Evolutionary conservation across 2,329 filamentous ascomycete genomes (phyloP).

Genomic region (Exophiala viscosa): DNA sequence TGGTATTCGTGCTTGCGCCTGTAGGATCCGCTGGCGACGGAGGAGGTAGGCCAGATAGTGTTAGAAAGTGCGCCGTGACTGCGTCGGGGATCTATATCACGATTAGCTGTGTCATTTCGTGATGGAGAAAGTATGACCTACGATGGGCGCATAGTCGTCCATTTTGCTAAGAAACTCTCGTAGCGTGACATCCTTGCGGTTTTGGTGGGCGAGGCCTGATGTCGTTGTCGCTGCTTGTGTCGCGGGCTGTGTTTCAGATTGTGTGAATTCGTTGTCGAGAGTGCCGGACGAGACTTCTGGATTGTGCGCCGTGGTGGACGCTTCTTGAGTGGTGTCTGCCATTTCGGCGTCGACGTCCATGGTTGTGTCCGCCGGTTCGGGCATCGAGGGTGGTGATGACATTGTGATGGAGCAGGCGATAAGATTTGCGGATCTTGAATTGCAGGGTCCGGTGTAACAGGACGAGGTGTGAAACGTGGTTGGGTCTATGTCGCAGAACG

Average conservation of each 20-base stretch:
- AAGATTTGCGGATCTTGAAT: no score
- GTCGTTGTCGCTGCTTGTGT: slow-evolving; percentile 5
- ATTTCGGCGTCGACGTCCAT: slow-evolving; percentile 33
- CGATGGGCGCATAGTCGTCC: slow-evolving; percentile 96
- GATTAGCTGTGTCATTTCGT: background rate
- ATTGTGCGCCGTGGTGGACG: slow-evolving; percentile 10
- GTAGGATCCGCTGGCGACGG: slow-evolving; percentile 73
- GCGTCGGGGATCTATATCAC: slow-evolving; percentile 80
- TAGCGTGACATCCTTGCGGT: slow-evolving; percentile 86
- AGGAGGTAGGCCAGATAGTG: slow-evolving; percentile 87
- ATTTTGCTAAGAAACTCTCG: slow-evolving; percentile 93
- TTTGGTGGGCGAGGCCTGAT: slow-evolving; percentile 48
- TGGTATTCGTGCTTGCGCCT: slow-evolving; percentile 71
- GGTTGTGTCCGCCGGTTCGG: slow-evolving; percentile 7
- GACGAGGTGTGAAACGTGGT: background rate
- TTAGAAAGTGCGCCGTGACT: slow-evolving; percentile 97
- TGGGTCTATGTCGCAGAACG: background rate
- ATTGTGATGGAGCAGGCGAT: slow-evolving; percentile 10
- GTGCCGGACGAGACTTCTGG: slow-evolving; percentile 20
- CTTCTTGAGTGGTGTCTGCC: slow-evolving; percentile 27
- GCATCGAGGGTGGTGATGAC: slow-evolving; percentile 20
- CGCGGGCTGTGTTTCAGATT: slow-evolving; percentile 18
- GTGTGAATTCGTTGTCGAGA: slow-evolving; percentile 21
- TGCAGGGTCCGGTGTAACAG: background rate
- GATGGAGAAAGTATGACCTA: slow-evolving; percentile 48